Percentiles rank a stretch among this genome's conserved stretches.
Conservation (phyloP, 2,329 filamentous ascomycete species). For the Fusarium haematococcum region DNA sequence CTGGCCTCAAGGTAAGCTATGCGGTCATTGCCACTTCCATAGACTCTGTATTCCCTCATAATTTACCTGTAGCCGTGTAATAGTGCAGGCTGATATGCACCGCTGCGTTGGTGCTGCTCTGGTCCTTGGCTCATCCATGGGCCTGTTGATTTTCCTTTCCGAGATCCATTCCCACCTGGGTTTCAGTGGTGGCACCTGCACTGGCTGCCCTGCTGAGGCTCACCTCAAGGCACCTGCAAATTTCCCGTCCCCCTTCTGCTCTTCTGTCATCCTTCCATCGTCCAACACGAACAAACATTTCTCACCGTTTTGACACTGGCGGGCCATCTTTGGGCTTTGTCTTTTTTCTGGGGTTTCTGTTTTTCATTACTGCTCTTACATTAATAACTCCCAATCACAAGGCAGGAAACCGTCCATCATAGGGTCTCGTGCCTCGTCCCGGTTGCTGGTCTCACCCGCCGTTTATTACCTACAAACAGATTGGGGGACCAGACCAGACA, state of each 20-base stretch:
- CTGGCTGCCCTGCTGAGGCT: constrained; percentile 1
- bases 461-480: constrained; percentile 6
- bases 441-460: constrained; percentile 3
- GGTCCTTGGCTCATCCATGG: neutral
- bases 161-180: constrained; percentile 5
- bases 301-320: neutral
- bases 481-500: neutral
- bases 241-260: constrained; percentile 9
- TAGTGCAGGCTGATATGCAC: neutral
- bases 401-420: neutral
- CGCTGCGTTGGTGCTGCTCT: neutral
- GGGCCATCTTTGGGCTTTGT: constrained; percentile 6
- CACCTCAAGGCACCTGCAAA: neutral
- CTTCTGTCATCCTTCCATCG: constrained; percentile 2
- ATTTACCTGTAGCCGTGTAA: neutral
- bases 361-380: neutral
- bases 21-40: neutral
- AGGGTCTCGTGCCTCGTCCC: constrained; percentile 2
- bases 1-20: neutral
- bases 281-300: constrained; percentile 5
- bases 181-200: neutral
- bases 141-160: constrained; percentile 13
- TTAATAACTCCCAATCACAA: neutral
- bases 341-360: neutral
- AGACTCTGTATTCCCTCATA: neutral